Percentiles rank a stretch among this genome's conserved stretches.
Evolutionary conservation across 2,329 filamentous ascomycete species (phyloP).

Genomic region (Podosphaera xanthii): DNA sequence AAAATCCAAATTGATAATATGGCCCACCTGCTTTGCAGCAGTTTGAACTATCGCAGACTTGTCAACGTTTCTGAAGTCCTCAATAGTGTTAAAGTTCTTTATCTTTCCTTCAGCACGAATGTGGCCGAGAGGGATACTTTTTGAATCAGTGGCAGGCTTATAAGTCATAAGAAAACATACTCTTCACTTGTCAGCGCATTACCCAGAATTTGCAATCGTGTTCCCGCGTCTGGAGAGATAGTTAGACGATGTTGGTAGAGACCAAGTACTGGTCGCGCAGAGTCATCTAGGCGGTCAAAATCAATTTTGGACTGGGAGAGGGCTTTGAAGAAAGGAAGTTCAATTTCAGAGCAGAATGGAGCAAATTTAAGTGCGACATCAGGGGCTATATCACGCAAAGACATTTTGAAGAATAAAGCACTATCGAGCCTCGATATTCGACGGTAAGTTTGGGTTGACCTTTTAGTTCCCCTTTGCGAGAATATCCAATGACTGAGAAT

Average conservation of each 20-base stretch:
- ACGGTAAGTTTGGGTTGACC: too few species aligned
- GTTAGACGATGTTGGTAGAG: slow-evolving; percentile 64
- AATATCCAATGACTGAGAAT: too few species aligned
- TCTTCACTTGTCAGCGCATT: slow-evolving; percentile 65
- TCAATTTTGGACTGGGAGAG: slow-evolving; percentile 90
- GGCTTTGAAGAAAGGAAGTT: slow-evolving; percentile 81
- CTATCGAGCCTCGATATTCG: too few species aligned
- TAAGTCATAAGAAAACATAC: slow-evolving; percentile 28
- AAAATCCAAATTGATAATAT: background rate
- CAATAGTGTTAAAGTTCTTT: slow-evolving; percentile 87
- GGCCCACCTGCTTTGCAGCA: slow-evolving; percentile 47
- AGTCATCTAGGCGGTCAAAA: slow-evolving; percentile 90
- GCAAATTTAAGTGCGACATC: slow-evolving; percentile 44
- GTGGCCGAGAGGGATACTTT: slow-evolving; percentile 42
- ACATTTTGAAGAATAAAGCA: background rate
- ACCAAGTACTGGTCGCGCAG: slow-evolving; percentile 64
- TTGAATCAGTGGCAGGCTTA: slow-evolving; percentile 6
- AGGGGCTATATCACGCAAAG: background rate
- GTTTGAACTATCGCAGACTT: slow-evolving; percentile 56
- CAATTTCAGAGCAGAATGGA: slow-evolving; percentile 81
- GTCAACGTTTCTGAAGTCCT: slow-evolving; percentile 73
- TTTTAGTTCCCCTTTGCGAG: too few species aligned
- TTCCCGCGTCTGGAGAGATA: slow-evolving; percentile 51
- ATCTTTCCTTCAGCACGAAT: slow-evolving; percentile 83
- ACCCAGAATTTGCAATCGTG: slow-evolving; percentile 74